phyloP scores from a whole-genome alignment of 2,329 filamentous ascomycete species.

The Cytospora piceicola region DNA sequence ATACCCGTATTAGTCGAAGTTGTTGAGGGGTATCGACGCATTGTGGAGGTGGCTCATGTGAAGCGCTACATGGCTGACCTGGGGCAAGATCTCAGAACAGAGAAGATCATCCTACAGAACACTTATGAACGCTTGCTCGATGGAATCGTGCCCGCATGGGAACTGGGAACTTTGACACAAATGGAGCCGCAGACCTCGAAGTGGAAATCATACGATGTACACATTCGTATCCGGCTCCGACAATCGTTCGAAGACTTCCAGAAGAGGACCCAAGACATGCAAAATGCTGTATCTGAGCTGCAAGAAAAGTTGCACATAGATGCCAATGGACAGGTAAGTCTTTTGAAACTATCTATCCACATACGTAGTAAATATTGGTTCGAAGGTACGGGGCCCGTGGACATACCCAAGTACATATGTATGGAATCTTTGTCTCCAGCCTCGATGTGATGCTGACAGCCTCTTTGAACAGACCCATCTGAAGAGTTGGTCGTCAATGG shows the following conservation, averaged over 20 bases:
- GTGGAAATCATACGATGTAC: not conserved
- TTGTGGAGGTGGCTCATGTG: not conserved
- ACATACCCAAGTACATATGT: too few species aligned
- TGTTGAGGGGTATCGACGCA: not conserved
- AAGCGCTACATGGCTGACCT: not conserved
- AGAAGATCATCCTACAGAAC: not conserved
- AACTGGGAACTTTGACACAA: not conserved
- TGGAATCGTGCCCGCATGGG: not conserved
- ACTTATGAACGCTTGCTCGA: not conserved
- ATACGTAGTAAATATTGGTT: too few species aligned
- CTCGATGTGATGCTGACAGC: too few species aligned
- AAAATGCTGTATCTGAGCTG: not conserved
- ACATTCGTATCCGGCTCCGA: not conserved
- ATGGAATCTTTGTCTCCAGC: too few species aligned
- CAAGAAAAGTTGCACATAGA: not conserved
- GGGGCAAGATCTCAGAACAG: not conserved
- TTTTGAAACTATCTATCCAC: not conserved
- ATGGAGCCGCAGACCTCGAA: not conserved
- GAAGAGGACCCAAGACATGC: not conserved
- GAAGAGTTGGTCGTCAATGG: not conserved
- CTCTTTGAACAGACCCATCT: not conserved
- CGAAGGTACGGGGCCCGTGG: too few species aligned
- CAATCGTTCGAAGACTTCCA: constrained; percentile 1
- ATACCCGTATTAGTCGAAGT: not conserved
- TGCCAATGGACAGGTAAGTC: not conserved